Base-by-base conservation (phyloP, 164 flowering plant genomes). In the Chimonanthus salicifolius region DNA sequence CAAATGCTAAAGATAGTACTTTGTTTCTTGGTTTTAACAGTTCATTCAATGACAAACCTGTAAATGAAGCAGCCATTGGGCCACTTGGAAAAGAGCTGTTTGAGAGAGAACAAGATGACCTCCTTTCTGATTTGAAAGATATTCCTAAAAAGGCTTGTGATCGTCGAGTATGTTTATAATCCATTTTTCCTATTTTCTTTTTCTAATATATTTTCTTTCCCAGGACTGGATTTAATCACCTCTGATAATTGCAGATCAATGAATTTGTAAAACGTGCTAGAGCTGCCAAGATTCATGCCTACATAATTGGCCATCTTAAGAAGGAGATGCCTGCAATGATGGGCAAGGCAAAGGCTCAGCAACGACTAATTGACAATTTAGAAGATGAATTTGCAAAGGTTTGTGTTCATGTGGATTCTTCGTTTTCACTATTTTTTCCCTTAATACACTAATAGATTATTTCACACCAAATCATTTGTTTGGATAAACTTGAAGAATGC, bases 111-210 rank as follows among this genome's bases (percentile, higher is more conserved):
- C 99, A 94, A 72, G 97, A 90, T 1, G 94, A 94, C 79, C 97
- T 94, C 72, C 97, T 94, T 67, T 49, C 88, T 75, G 99, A 94
- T 83, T 68, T 94, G 75, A 94, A 88, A 82, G 93, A 94, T 80
- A 87, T 94, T 62, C 99, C 99, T 6, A 94, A 90, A 84, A 94
- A 89, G 80, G 97, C 99, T 75, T 94, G 99, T 86, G 98, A 94
- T 80, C 97, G 97, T 15, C 85, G 98, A 43, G 99, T 94, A 83
- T 82, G 94, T 83, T 69, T 44, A 20, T 7, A 46, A 62, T 58
- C n/a, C 2, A 60, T 62, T 33, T 33, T 58, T 62, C 9, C 4
- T 69, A 62, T 62, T 33, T 64, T 33, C 33, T 33, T 33, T 33
- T 33, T 33, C 33, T 33, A 33, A 33, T 33, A 33, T 33, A 33